phyloP scores from a whole-genome alignment of 2,329 filamentous ascomycete species.

The Aspergillus chevalieri region DNA sequence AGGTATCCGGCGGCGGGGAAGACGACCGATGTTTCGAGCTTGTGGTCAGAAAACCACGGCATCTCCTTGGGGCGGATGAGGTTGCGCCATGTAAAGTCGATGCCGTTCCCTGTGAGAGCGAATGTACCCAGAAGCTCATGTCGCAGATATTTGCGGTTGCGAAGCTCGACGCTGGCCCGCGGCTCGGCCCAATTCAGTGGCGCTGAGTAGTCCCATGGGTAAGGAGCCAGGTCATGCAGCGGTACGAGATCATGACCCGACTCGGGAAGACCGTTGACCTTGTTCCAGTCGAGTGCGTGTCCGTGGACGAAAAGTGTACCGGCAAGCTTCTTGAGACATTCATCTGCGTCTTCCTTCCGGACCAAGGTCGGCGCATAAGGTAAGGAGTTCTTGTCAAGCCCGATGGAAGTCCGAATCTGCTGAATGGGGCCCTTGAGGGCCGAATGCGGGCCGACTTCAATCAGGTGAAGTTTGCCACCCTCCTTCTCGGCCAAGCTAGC shows the following conservation, averaged over 20 bases:
- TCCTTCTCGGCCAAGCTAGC: neutral
- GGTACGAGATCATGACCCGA: no score
- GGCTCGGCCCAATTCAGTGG: constrained; percentile 6
- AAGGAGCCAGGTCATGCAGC: constrained; percentile 3
- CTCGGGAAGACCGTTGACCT: neutral
- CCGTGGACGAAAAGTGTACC: neutral
- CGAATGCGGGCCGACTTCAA: constrained; percentile 25
- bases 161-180: neutral
- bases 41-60: neutral
- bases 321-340: neutral
- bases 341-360: neutral
- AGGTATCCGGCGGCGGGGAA: neutral
- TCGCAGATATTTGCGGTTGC: neutral
- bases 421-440: constrained; percentile 17
- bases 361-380: neutral
- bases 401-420: constrained; percentile 8
- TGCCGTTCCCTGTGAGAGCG: neutral
- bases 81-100: neutral
- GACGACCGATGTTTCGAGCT: neutral
- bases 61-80: neutral
- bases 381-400: neutral
- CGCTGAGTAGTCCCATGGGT: constrained; percentile 7
- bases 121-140: neutral
- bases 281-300: constrained; percentile 5
- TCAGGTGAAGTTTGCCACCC: neutral